phyloP scores from a whole-genome alignment of 2,329 filamentous ascomycete species.

The Dactylellina cionopaga region DNA sequence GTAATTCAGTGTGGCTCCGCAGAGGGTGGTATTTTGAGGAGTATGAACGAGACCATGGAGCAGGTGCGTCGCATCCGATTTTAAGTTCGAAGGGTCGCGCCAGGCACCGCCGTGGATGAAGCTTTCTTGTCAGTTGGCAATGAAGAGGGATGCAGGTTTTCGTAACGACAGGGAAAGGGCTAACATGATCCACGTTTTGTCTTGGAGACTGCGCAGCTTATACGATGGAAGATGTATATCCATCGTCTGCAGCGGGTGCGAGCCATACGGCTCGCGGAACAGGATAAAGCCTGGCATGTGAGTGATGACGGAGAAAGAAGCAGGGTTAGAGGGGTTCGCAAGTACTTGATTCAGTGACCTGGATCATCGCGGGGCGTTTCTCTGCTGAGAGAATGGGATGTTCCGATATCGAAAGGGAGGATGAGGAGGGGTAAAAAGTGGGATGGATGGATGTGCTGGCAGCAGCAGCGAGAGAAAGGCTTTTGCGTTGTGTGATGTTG shows the following conservation, averaged over 20 bases:
- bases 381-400: constrained; percentile 3
- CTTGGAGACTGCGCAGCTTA: constrained; percentile 44
- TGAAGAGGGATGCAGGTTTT: background rate
- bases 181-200: constrained; percentile 53
- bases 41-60: constrained; percentile 56
- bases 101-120: constrained; percentile 73
- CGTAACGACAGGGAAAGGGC: constrained; percentile 11
- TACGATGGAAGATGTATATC: constrained; percentile 50
- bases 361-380: constrained; percentile 15
- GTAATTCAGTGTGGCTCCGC: constrained; percentile 73
- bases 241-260: constrained; percentile 50
- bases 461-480: background rate
- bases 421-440: constrained; percentile 39
- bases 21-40: constrained; percentile 61
- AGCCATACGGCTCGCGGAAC: constrained; percentile 52
- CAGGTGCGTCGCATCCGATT: constrained; percentile 64
- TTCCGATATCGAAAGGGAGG: constrained; percentile 11
- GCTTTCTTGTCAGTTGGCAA: constrained; percentile 57
- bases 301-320: constrained; percentile 4
- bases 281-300: constrained; percentile 53
- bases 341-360: constrained; percentile 51
- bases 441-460: constrained; percentile 27
- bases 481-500: constrained; percentile 32
- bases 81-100: constrained; percentile 68
- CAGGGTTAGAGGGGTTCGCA: constrained; percentile 26